Evolutionary conservation across 1,284 basidiomycete species (phyloP), one percentile per base, ranked within the genome.

Genomic region (Sporisorium reilianum): DNA sequence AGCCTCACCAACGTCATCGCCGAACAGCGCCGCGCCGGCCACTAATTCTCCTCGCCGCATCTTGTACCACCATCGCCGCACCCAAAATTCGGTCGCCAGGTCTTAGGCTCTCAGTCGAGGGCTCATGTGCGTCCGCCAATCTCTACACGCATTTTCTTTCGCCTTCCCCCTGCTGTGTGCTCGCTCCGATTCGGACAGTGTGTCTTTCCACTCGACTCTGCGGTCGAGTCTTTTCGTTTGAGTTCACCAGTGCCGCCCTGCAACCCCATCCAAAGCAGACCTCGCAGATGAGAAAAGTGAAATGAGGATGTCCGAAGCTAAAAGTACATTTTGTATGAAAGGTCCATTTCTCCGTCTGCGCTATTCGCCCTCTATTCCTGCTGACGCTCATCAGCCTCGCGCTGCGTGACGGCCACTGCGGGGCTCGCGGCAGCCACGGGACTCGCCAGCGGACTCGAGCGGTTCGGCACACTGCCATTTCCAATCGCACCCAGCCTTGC

Each of bases 21-120:
- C 44, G 81, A 83, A 63, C 81, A 83, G 79, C 80, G 81, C 40
- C 80, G 81, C 58, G 70, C 79, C 45, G 80, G 80, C 64, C 80
- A 82, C 78, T 82, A 78, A 81, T 55, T 16, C 26, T 25, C 18
- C 51, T 18, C 23, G 28, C 36, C 44, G 22, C 38, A 18, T 38
- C 52, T 40, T 55, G 57, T 55, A 56, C 53, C 58, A 59, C 55
- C 41, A 51, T 51, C n/a, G 20, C 22, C 36, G n/a, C 23, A 59
- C 28, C 38, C 3, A 41, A 41, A 41, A 20, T 20, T 41, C 5
- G 28, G 5, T 5, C 28, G 28, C 28, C 5, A 5, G 28, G 28
- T n/a, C n/a, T n/a, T n/a, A n/a, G n/a, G n/a, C n/a, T n/a, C n/a
- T n/a, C n/a, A n/a, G n/a, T n/a, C n/a, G n/a, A n/a, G n/a, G 34